Evolutionary conservation across 2,329 filamentous ascomycete species (phyloP).

Genomic region (Myriosclerotinia curreyana): DNA sequence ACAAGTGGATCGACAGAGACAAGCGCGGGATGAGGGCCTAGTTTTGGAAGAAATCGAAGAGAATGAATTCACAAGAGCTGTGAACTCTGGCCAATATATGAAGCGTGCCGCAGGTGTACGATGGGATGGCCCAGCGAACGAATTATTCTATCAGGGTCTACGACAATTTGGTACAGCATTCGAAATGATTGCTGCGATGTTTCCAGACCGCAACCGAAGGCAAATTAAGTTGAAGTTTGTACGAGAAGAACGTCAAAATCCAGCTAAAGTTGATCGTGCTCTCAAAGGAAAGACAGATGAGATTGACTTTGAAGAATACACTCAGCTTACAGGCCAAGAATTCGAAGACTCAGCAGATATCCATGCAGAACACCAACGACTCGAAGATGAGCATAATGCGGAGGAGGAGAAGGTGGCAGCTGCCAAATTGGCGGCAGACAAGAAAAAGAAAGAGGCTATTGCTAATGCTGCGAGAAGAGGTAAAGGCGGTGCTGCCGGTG

Average conservation of each 20-base stretch:
- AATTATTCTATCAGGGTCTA: conserved; percentile 72
- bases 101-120: conserved; percentile 62
- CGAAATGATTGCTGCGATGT: conserved; percentile 73
- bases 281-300: conserved; percentile 59
- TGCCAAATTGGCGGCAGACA: conserved; percentile 33
- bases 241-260: conserved; percentile 68
- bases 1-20: conserved; percentile 65
- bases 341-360: conserved; percentile 56
- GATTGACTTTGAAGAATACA: conserved; percentile 61
- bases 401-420: conserved; percentile 48
- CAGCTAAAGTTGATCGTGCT: conserved; percentile 59
- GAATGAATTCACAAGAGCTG: conserved; percentile 70
- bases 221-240: conserved; percentile 82
- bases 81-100: conserved; percentile 67
- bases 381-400: conserved; percentile 47
- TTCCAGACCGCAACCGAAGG: conserved; percentile 66
- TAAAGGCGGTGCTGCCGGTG: conserved; percentile 19
- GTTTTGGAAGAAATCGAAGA: conserved; percentile 63
- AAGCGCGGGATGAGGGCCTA: conserved; percentile 52
- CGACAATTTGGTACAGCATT: conserved; percentile 81
- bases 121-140: conserved; percentile 70
- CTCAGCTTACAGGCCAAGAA: conserved; percentile 51
- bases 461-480: conserved; percentile 26
- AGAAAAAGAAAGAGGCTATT: conserved; percentile 36
- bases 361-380: conserved; percentile 49